phyloP scores from a whole-genome alignment of 2,329 filamentous ascomycete genomes.

The Apiospora phragmitis region DNA sequence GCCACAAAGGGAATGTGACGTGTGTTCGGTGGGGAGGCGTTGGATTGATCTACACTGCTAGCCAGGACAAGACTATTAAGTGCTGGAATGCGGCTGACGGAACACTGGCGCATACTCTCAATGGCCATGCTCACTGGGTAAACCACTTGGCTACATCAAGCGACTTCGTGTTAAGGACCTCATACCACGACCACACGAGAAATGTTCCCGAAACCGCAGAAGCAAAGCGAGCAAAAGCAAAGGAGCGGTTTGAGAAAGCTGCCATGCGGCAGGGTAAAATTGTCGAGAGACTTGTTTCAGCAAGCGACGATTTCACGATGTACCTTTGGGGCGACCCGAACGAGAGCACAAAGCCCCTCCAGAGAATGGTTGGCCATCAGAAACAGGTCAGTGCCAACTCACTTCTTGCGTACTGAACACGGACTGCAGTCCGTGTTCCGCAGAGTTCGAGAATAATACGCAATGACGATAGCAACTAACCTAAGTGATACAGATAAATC shows the following conservation, averaged over 20 bases:
- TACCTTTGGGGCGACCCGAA: constrained; percentile 84
- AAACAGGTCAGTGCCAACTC: constrained; percentile 49
- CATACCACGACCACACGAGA: constrained; percentile 81
- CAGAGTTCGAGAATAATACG: not conserved
- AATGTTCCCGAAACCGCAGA: constrained; percentile 66
- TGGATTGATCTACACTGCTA: constrained; percentile 78
- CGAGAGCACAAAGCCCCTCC: constrained; percentile 76
- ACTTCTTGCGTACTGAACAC: not conserved
- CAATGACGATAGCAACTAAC: not conserved
- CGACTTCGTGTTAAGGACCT: constrained; percentile 84
- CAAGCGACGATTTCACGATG: constrained; percentile 94
- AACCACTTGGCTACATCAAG: constrained; percentile 94
- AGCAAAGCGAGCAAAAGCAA: constrained; percentile 73
- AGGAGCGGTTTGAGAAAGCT: constrained; percentile 81
- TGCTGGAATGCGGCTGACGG: constrained; percentile 84
- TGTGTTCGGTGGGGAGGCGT: constrained; percentile 96
- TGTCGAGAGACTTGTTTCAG: constrained; percentile 83
- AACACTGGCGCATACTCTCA: constrained; percentile 76
- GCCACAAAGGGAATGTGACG: constrained; percentile 85
- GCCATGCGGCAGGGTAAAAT: constrained; percentile 74
- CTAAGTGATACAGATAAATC: constrained; percentile 72
- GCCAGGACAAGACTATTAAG: constrained; percentile 89
- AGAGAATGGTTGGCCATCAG: constrained; percentile 89
- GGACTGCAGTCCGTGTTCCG: not conserved
- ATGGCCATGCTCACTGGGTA: constrained; percentile 88